A percentile compares a stretch with the other conserved stretches of the same genome.
phyloP scores from a whole-genome alignment of 2,329 filamentous ascomycete species.

The Pestalotiopsis sp. region DNA sequence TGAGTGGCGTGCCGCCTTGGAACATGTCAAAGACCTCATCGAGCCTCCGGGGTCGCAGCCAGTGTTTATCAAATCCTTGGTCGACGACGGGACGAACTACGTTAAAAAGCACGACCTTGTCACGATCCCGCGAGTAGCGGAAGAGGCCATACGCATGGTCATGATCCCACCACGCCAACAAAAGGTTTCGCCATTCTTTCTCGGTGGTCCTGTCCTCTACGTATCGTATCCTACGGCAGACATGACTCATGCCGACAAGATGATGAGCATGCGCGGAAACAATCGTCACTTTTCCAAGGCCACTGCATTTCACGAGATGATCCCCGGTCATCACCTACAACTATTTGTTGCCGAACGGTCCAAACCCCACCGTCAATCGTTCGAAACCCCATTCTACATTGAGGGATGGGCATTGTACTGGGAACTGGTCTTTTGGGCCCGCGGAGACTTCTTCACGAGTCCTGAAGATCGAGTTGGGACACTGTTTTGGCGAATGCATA shows the following conservation, averaged over 20 bases:
- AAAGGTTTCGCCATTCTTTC: conserved; percentile 59
- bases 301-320: conserved; percentile 63
- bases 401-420: conserved; percentile 65
- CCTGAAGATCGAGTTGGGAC: conserved; percentile 56
- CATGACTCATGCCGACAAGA: conserved; percentile 54
- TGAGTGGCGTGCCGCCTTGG: conserved; percentile 53
- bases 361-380: conserved; percentile 50
- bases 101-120: conserved; percentile 55
- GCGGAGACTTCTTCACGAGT: conserved; percentile 48
- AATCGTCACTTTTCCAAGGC: conserved; percentile 57
- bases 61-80: conserved; percentile 50
- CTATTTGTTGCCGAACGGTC: conserved; percentile 46
- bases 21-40: conserved; percentile 55
- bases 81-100: conserved; percentile 51
- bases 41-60: conserved; percentile 55
- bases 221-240: conserved; percentile 55
- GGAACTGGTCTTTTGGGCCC: conserved; percentile 59
- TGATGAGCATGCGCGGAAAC: conserved; percentile 62
- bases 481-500: conserved; percentile 64
- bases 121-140: conserved; percentile 53
- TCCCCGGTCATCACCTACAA: conserved; percentile 59
- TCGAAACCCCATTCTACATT: conserved; percentile 58
- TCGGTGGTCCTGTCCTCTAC: conserved; percentile 53
- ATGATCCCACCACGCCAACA: conserved; percentile 57
- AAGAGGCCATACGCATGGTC: conserved; percentile 53